phyloP scores from a whole-genome alignment of 31 red algal species.

The Asparagopsis taxiformis region DNA sequence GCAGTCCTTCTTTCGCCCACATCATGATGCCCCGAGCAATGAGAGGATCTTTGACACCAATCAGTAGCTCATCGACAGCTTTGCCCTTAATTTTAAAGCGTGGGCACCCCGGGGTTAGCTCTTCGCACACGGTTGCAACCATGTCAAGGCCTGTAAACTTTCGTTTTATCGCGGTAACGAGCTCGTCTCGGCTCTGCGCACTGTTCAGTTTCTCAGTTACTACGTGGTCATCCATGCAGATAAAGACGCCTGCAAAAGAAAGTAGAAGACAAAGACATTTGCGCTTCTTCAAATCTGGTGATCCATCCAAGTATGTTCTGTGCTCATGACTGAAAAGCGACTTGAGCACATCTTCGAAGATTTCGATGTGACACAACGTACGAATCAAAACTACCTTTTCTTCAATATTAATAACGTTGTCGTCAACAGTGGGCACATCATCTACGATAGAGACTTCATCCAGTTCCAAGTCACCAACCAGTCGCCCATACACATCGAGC shows the following conservation, averaged over 20 bases:
- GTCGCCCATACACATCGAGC: slow-evolving; percentile 8
- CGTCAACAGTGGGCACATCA: slow-evolving; percentile 3
- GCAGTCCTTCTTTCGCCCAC: slow-evolving; percentile 4
- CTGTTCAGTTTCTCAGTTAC: not conserved
- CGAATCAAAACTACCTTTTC: slow-evolving; percentile 13
- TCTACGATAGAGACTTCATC: not conserved
- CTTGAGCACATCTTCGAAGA: not conserved
- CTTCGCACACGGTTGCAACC: slow-evolving; percentile 2
- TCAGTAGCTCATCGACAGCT: not conserved
- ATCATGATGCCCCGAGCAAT: slow-evolving; percentile 4
- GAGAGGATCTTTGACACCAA: not conserved
- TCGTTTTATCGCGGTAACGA: not conserved
- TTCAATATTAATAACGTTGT: not conserved
- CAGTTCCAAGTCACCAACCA: slow-evolving; percentile 20
- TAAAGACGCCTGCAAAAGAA: not conserved
- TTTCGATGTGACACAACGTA: not conserved
- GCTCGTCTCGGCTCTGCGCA: not conserved
- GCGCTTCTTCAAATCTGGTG: not conserved
- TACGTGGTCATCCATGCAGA: not conserved
- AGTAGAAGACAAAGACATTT: not conserved
- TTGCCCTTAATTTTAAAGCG: slow-evolving; percentile 7
- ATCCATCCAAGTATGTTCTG: not conserved
- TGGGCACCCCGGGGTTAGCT: not conserved
- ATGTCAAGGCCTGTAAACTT: slow-evolving; percentile 2
- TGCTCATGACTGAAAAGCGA: not conserved